These are phyloP conservation scores for Asterochloris erici DNA, from an alignment of 139 green algal species.

Conservation along the genomic window DNA sequence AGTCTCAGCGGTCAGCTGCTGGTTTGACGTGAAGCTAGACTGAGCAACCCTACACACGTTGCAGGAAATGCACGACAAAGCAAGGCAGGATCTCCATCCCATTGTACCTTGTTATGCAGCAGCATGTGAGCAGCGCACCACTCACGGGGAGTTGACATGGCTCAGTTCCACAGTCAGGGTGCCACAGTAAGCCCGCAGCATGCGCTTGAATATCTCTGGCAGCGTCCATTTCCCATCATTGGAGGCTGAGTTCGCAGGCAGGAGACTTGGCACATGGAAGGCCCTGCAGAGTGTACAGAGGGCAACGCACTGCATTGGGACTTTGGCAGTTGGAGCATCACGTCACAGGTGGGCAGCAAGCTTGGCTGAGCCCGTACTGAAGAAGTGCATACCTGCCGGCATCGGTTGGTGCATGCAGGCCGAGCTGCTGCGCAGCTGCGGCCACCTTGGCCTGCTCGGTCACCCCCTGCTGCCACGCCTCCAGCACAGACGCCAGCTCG, in stretches of 20 bases:
- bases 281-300: neutral
- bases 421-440: neutral
- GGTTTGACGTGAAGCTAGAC: neutral
- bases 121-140: neutral
- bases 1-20: neutral
- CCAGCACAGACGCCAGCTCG: too few relatives aligned
- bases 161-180: constrained; percentile 42
- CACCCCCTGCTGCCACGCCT: too few relatives aligned
- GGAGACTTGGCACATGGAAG: neutral
- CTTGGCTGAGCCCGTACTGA: neutral
- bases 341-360: neutral
- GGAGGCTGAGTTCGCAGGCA: neutral
- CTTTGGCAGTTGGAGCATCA: neutral
- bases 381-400: neutral
- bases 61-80: neutral
- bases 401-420: neutral
- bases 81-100: neutral
- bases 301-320: neutral
- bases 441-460: too few relatives aligned
- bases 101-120: neutral
- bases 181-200: constrained; percentile 44
- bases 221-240: constrained; percentile 21
- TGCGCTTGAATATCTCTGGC: constrained; percentile 28
- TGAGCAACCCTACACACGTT: neutral
- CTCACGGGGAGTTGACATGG: constrained; percentile 31